Percentiles rank a stretch among this genome's conserved stretches.
Conservation (phyloP, 2,329 filamentous ascomycete genomes). For the Fusarium brachygibbosum region DNA sequence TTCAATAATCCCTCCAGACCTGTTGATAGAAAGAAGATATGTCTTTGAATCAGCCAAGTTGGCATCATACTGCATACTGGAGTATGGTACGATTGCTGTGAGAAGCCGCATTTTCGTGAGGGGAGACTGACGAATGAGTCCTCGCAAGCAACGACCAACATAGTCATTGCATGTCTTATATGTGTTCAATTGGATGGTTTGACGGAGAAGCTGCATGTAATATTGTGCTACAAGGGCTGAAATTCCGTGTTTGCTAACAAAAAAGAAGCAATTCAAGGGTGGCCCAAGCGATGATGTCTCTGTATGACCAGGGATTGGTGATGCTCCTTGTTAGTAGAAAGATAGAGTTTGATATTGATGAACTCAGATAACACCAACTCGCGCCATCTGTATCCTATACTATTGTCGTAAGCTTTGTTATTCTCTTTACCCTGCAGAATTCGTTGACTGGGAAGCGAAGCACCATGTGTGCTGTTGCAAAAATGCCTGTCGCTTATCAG, state of each 20-base stretch:
- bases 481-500: neutral
- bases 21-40: conserved; percentile 1
- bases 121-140: neutral
- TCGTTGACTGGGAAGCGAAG: neutral
- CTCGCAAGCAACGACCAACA: conserved; percentile 6
- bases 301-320: neutral
- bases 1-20: neutral
- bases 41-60: conserved; percentile 7
- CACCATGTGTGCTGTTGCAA: neutral
- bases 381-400: too few relatives aligned
- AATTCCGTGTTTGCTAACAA: conserved; percentile 8
- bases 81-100: conserved; percentile 6
- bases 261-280: conserved; percentile 16
- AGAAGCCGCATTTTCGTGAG: neutral
- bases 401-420: neutral
- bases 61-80: neutral
- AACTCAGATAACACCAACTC: neutral
- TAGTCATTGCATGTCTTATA: neutral
- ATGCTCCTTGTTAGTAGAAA: neutral
- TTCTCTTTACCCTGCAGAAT: neutral
- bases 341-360: neutral
- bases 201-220: conserved; percentile 17
- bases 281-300: conserved; percentile 9
- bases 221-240: conserved; percentile 13
- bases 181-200: conserved; percentile 9